Evolutionary conservation across 73 alveolate species (phyloP).

Genomic region (Paraurostyla sp.): DNA sequence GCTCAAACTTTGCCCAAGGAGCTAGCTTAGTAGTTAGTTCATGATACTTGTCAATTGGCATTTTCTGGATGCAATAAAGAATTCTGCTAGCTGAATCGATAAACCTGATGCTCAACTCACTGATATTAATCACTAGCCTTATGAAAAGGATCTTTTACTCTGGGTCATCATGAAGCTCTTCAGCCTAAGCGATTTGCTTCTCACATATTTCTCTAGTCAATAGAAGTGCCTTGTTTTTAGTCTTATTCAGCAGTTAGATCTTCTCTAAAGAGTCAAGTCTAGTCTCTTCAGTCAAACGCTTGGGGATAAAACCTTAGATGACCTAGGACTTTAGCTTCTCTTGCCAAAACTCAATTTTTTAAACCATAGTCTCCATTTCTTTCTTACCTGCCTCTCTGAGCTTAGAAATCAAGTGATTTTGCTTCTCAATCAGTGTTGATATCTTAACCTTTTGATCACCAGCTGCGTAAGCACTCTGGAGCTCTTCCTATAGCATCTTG

Average conservation of each 20-base stretch:
- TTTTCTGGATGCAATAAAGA: not conserved
- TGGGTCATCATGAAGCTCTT: constrained; percentile 11
- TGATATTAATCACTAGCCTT: not conserved
- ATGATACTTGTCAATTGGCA: constrained; percentile 49
- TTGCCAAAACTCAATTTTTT: constrained; percentile 67
- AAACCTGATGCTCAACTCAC: constrained; percentile 11
- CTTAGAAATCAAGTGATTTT: constrained; percentile 27
- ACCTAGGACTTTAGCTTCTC: constrained; percentile 53
- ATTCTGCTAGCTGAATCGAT: constrained; percentile 30
- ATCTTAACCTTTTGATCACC: constrained; percentile 67
- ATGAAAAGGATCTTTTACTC: not conserved
- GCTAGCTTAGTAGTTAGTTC: constrained; percentile 34
- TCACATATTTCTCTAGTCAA: constrained; percentile 65
- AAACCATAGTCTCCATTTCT: constrained; percentile 54
- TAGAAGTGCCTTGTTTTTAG: constrained; percentile 58
- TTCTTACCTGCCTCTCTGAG: constrained; percentile 69
- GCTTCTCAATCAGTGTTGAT: constrained; percentile 57
- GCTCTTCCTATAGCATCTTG: constrained; percentile 61
- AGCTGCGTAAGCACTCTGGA: constrained; percentile 52
- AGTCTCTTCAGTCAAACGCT: constrained; percentile 52
- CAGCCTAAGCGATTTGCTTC: constrained; percentile 31
- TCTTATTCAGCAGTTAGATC: constrained; percentile 46
- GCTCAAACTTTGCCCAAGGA: constrained; percentile 36
- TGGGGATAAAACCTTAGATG: constrained; percentile 59
- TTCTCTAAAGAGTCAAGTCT: constrained; percentile 57